These are phyloP conservation scores for Fusarium agapanthi DNA, from an alignment of 2,329 filamentous ascomycete genomes.

Conservation along the genomic window DNA sequence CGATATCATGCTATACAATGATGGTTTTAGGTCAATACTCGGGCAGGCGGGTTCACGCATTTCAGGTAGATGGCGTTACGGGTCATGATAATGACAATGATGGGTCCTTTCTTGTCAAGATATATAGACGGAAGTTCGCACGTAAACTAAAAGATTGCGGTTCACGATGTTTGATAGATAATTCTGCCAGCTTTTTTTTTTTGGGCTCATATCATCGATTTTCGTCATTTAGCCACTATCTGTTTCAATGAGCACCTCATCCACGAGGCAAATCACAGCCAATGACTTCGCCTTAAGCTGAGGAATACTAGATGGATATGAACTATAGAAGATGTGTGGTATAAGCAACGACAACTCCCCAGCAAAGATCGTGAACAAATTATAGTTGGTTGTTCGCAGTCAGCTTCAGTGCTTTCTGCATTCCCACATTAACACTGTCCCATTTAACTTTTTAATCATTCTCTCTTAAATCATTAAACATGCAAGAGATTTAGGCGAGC, in stretches of 20 bases:
- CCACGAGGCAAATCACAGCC: neutral
- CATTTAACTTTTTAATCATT: slow-evolving; percentile 32
- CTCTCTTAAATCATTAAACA: slow-evolving; percentile 7
- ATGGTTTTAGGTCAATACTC: neutral
- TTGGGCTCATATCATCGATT: slow-evolving; percentile 19
- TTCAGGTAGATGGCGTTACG: slow-evolving; percentile 25
- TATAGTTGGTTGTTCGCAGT: slow-evolving; percentile 7
- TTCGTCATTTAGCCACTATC: slow-evolving; percentile 25
- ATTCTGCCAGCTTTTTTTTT: neutral
- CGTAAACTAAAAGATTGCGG: neutral
- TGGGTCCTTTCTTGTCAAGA: slow-evolving; percentile 1
- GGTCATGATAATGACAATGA: slow-evolving; percentile 1
- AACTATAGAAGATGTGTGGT: slow-evolving; percentile 28
- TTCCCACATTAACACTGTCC: slow-evolving; percentile 1
- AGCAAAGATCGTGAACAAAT: slow-evolving; percentile 13
- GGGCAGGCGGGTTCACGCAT: neutral
- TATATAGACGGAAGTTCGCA: neutral
- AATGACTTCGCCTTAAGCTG: neutral
- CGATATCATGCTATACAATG: slow-evolving; percentile 5
- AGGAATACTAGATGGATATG: neutral
- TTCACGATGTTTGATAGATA: neutral
- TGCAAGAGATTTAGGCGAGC: slow-evolving; percentile 61
- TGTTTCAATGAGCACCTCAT: neutral
- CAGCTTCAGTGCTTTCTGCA: slow-evolving; percentile 7
- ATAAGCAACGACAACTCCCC: slow-evolving; percentile 27